These are phyloP conservation scores for Colletotrichum somersetense DNA, from an alignment of 2,329 filamentous ascomycete species.

Conservation along the genomic window DNA sequence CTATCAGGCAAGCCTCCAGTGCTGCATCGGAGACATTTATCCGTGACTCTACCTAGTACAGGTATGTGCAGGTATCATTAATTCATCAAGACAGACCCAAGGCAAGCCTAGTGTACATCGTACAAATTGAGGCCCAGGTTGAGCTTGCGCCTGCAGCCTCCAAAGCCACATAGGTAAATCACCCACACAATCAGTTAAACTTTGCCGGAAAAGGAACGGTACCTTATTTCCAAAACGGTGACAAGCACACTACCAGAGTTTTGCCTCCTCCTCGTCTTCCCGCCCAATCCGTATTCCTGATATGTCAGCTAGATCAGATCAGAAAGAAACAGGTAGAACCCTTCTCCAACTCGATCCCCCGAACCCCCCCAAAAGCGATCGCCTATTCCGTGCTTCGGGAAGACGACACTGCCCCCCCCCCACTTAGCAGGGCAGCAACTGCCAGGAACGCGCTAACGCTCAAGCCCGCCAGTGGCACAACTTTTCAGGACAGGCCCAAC, in stretches of 20 bases:
- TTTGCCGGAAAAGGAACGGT: conserved; percentile 6
- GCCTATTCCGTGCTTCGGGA: conserved; percentile 16
- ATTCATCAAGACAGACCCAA: conserved; percentile 6
- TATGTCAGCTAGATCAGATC: conserved; percentile 23
- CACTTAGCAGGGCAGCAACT: conserved; percentile 38
- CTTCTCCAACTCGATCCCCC: not conserved
- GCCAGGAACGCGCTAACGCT: conserved; percentile 32
- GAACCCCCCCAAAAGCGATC: not conserved
- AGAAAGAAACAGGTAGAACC: conserved; percentile 12
- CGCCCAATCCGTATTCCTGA: not conserved
- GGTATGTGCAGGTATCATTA: not conserved
- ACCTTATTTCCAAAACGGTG: conserved; percentile 13
- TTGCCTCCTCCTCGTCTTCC: conserved; percentile 6
- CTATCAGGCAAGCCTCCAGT: not conserved
- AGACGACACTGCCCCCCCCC: conserved; percentile 27
- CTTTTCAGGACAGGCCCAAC: conserved; percentile 7
- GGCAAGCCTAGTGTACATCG: too few species aligned
- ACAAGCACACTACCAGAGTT: conserved; percentile 9
- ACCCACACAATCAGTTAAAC: not conserved
- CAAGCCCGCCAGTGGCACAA: conserved; percentile 25
- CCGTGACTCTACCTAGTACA: too few species aligned
- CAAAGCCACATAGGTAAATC: not conserved
- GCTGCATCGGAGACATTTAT: not conserved
- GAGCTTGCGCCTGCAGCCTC: too few species aligned
- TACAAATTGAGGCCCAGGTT: too few species aligned